These are phyloP conservation scores for Salix arbutifolia DNA, from an alignment of 345 rosid genomes.

Conservation along the genomic window DNA sequence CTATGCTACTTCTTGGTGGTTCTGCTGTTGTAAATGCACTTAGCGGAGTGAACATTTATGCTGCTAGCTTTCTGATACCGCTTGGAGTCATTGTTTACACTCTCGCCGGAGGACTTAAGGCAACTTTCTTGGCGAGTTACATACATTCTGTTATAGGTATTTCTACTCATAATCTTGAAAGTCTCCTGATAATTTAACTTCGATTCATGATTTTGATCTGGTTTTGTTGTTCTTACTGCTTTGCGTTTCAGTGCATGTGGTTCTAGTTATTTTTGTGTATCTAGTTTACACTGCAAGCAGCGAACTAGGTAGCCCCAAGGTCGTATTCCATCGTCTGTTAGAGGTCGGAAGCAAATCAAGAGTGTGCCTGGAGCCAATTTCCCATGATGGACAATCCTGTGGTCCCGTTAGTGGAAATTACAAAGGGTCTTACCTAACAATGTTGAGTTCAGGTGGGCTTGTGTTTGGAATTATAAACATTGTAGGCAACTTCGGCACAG, in stretches of 20 bases:
- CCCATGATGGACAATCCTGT: constrained; percentile 68
- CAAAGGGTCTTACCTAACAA: constrained; percentile 68
- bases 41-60: constrained; percentile 76
- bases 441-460: constrained; percentile 90
- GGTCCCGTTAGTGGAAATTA: constrained; percentile 57
- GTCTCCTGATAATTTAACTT: not conserved
- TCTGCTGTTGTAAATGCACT: constrained; percentile 94
- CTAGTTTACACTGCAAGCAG: constrained; percentile 75
- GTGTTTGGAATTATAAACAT: constrained; percentile 86
- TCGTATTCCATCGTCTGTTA: constrained; percentile 44
- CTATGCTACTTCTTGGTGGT: constrained; percentile 90
- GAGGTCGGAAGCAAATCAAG: constrained; percentile 65
- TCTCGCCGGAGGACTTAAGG: constrained; percentile 91
- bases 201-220: not conserved
- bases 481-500: constrained; percentile 87
- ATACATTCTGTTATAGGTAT: constrained; percentile 86
- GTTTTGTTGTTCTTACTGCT: not conserved
- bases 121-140: constrained; percentile 92
- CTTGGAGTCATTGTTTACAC: constrained; percentile 83
- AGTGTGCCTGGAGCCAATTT: constrained; percentile 60
- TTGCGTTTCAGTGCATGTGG: constrained; percentile 66
- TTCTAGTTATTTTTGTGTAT: constrained; percentile 71
- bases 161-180: not conserved
- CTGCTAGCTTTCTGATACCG: constrained; percentile 94
- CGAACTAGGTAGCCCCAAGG: constrained; percentile 76